These are phyloP conservation scores for Ogataea nonfermentans DNA, from an alignment of 805 yeast genomes.

Conservation along the genomic window DNA sequence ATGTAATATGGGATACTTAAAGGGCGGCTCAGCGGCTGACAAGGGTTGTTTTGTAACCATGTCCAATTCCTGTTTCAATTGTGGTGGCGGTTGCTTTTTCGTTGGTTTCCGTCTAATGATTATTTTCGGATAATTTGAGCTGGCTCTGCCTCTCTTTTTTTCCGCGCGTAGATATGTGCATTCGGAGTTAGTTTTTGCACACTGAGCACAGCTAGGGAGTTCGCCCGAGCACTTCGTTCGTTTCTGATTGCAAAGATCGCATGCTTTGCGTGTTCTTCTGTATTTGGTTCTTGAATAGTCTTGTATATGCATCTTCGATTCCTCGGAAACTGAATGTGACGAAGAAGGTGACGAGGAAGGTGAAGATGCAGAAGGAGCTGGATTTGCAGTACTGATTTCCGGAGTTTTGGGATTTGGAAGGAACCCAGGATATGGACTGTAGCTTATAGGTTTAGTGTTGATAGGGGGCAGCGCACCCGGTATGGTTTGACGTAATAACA, in stretches of 20 bases:
- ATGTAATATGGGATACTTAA: constrained; percentile 11
- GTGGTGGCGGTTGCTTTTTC: constrained; percentile 13
- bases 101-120: constrained; percentile 28
- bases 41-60: not conserved
- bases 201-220: constrained; percentile 42
- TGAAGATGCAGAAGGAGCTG: not conserved
- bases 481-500: constrained; percentile 6
- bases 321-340: constrained; percentile 6
- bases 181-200: constrained; percentile 31
- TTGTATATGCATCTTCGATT: not conserved
- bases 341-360: constrained; percentile 2
- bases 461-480: constrained; percentile 1
- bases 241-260: constrained; percentile 46
- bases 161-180: constrained; percentile 45
- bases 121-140: constrained; percentile 39
- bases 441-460: constrained; percentile 1
- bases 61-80: constrained; percentile 2
- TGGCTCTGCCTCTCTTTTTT: constrained; percentile 47
- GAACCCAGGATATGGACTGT: constrained; percentile 5
- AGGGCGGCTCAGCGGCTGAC: not conserved
- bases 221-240: constrained; percentile 50
- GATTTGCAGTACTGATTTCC: not conserved
- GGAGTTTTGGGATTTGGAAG: constrained; percentile 5
- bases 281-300: constrained; percentile 11
- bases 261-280: constrained; percentile 37